Conservation (phyloP, 139 green algal species). For the Chlorella sp. region DNA sequence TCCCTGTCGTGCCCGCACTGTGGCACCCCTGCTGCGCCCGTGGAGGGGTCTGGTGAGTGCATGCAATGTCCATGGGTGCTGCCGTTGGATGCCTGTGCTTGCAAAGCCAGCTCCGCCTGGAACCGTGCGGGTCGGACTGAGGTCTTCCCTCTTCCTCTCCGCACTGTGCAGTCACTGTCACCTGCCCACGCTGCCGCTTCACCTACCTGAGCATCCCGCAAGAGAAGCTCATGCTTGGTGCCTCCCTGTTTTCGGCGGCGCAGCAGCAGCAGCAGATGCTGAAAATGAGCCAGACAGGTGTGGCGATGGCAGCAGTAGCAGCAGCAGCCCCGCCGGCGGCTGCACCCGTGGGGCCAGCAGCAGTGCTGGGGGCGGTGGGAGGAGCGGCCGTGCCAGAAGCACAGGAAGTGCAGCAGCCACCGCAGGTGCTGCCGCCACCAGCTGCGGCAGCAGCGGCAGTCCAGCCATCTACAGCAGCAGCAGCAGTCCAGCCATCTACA, state of each 20-base stretch:
- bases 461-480: background rate
- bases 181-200: conserved; percentile 34
- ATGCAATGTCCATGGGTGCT: background rate
- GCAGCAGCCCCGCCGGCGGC: background rate
- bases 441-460: background rate
- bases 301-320: background rate
- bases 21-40: conserved; percentile 22
- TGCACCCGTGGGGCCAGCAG: too few relatives aligned
- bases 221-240: conserved; percentile 48
- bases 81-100: too few relatives aligned
- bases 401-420: background rate
- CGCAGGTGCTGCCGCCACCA: too few relatives aligned
- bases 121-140: background rate
- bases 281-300: background rate
- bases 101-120: background rate
- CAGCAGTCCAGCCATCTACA: background rate
- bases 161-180: conserved; percentile 14
- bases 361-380: too few relatives aligned
- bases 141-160: background rate
- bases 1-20: conserved; percentile 50
- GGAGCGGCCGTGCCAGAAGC: too few relatives aligned
- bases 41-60: background rate
- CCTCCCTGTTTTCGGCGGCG: conserved; percentile 21
- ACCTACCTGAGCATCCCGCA: conserved; percentile 44
- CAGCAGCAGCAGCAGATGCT: conserved; percentile 6